Percentiles rank a stretch among this genome's conserved stretches.
Conservation (phyloP, 176 grass and related monocot species). For the Calamus simplicifolius region DNA sequence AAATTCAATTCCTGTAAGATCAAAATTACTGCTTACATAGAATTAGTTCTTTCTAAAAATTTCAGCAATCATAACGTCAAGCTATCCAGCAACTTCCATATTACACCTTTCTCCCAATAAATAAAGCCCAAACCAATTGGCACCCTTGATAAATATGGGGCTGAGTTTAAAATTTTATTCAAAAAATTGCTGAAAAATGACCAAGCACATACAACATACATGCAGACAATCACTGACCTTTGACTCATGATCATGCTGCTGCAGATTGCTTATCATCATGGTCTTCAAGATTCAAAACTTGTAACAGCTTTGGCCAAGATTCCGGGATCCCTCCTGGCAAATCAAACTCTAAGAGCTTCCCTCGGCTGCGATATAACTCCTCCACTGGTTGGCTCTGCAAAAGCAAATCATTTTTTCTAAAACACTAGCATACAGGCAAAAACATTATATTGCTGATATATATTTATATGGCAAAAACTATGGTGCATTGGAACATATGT, state of each 20-base stretch:
- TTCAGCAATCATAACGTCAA: too few relatives aligned
- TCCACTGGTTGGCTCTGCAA: slow-evolving; percentile 78
- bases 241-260: slow-evolving; percentile 32
- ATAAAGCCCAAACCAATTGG: background rate
- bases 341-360: slow-evolving; percentile 81
- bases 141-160: background rate
- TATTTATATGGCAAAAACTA: too few relatives aligned
- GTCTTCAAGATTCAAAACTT: slow-evolving; percentile 63
- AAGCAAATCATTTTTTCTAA: slow-evolving; percentile 3
- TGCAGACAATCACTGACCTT: background rate
- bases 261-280: slow-evolving; percentile 48
- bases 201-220: background rate
- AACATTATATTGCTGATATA: too few relatives aligned
- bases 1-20: too few relatives aligned
- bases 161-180: background rate
- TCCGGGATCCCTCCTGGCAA: slow-evolving; percentile 65
- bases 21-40: too few relatives aligned
- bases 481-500: too few relatives aligned
- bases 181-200: too few relatives aligned
- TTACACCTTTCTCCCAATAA: too few relatives aligned
- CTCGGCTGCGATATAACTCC: slow-evolving; percentile 60
- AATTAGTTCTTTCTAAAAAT: too few relatives aligned
- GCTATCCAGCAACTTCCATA: too few relatives aligned
- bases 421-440: background rate
- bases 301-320: slow-evolving; percentile 86